phyloP scores from a whole-genome alignment of 495 filamentous ascomycete species.

The Monascus purpureus region DNA sequence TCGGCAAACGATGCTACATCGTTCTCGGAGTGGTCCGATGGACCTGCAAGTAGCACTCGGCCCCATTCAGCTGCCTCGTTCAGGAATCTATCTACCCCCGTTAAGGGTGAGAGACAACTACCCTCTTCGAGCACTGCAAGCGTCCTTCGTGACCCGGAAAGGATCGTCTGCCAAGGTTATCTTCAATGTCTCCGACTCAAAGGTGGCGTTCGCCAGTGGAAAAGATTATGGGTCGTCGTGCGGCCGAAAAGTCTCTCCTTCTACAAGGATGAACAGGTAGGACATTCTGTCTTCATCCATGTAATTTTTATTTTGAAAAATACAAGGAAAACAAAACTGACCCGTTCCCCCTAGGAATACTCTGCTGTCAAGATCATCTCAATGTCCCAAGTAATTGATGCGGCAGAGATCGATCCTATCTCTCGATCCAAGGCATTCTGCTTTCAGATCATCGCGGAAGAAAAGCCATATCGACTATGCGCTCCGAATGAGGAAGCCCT shows the following conservation, averaged over 20 bases:
- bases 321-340: neutral
- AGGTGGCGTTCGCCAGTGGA: conserved; percentile 86
- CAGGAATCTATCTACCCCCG: conserved; percentile 17
- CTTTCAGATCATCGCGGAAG: conserved; percentile 87
- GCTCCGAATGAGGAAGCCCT: conserved; percentile 69
- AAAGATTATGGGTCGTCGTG: conserved; percentile 85
- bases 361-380: conserved; percentile 71
- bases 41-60: conserved; percentile 17
- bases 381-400: conserved; percentile 70
- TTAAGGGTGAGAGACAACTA: conserved; percentile 14
- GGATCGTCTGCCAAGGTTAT: conserved; percentile 86
- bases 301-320: too few species aligned
- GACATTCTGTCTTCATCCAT: too few species aligned
- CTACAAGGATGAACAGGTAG: conserved; percentile 75
- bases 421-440: conserved; percentile 75
- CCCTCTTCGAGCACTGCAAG: conserved; percentile 36
- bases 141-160: conserved; percentile 46
- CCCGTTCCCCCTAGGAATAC: conserved; percentile 47
- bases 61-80: conserved; percentile 22
- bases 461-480: conserved; percentile 83
- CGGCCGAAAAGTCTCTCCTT: conserved; percentile 74
- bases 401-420: conserved; percentile 80
- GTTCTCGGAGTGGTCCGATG: conserved; percentile 83
- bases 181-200: conserved; percentile 75
- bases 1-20: conserved; percentile 81